These are phyloP conservation scores for Barbatosphaeria neglecta DNA, from an alignment of 495 filamentous ascomycete species.

Conservation along the genomic window DNA sequence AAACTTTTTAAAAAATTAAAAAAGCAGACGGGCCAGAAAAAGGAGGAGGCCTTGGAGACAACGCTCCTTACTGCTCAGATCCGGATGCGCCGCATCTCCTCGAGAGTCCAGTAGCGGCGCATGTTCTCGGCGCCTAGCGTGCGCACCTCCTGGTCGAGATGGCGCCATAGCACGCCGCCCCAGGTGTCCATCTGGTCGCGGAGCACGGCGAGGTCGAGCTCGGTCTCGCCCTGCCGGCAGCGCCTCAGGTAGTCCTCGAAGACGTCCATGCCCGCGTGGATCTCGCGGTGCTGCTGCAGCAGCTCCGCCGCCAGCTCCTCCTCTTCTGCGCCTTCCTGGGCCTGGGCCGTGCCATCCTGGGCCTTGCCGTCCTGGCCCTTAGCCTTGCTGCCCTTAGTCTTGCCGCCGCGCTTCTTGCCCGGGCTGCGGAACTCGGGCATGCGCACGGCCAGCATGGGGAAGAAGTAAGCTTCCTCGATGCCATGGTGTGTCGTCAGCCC, in stretches of 20 bases:
- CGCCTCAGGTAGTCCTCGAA: slow-evolving; percentile 55
- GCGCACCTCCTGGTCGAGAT: slow-evolving; percentile 64
- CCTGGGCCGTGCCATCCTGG: neutral
- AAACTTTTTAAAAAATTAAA: too few relatives aligned
- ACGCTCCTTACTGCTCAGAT: slow-evolving; percentile 50
- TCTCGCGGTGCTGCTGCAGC: slow-evolving; percentile 66
- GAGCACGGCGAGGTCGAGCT: slow-evolving; percentile 56
- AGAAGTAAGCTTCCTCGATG: slow-evolving; percentile 77
- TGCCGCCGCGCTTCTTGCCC: neutral
- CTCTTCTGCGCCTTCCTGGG: too few relatives aligned
- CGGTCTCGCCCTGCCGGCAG: slow-evolving; percentile 53
- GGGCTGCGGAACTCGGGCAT: slow-evolving; percentile 73
- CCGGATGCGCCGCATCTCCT: slow-evolving; percentile 64
- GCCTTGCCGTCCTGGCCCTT: neutral
- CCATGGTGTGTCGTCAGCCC: slow-evolving; percentile 67
- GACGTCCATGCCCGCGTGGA: slow-evolving; percentile 69
- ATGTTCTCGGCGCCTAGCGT: slow-evolving; percentile 73
- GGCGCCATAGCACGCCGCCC: slow-evolving; percentile 57
- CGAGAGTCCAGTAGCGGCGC: slow-evolving; percentile 67
- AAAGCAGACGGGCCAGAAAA: too few relatives aligned
- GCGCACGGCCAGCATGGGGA: slow-evolving; percentile 60
- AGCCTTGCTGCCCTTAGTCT: neutral
- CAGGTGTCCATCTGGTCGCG: slow-evolving; percentile 54
- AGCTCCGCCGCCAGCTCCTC: slow-evolving; percentile 33
- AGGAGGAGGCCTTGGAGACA: too few relatives aligned